phyloP scores from a whole-genome alignment of 2,329 filamentous ascomycete genomes.

The Neopestalotiopsis rosae region DNA sequence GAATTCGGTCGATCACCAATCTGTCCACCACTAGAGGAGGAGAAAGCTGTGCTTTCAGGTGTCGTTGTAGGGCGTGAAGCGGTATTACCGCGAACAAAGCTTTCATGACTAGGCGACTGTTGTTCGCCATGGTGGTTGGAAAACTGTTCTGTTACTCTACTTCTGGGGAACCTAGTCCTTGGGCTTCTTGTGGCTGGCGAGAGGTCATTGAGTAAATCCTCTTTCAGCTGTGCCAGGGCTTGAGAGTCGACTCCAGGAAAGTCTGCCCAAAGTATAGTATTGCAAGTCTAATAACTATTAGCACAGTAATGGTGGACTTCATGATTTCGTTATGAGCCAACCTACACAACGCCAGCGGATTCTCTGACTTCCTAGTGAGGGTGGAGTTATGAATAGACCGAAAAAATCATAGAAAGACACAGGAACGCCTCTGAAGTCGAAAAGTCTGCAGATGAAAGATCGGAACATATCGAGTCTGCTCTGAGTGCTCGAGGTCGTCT shows the following conservation, averaged over 20 bases:
- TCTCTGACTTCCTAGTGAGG: background rate
- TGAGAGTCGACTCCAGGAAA: background rate
- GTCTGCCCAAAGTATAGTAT: background rate
- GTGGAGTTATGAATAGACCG: background rate
- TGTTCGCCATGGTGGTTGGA: background rate
- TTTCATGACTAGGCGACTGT: background rate
- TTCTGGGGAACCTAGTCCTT: background rate
- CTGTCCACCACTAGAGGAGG: background rate
- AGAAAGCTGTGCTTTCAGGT: background rate
- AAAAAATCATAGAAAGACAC: background rate
- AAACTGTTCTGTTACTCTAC: background rate
- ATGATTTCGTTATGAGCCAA: background rate
- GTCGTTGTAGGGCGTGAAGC: background rate
- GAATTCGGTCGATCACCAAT: background rate
- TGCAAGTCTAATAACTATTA: background rate
- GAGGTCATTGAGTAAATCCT: background rate
- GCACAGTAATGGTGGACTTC: no score
- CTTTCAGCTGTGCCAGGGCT: background rate
- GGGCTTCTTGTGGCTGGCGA: background rate
- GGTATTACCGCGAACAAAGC: background rate
- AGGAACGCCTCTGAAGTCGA: background rate
- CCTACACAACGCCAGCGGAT: background rate
- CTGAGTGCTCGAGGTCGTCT: background rate
- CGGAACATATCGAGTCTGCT: background rate
- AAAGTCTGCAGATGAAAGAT: background rate